Evolutionary conservation across 2,329 filamentous ascomycete species (phyloP).

Genomic region (Stagonosporopsis vannaccii): DNA sequence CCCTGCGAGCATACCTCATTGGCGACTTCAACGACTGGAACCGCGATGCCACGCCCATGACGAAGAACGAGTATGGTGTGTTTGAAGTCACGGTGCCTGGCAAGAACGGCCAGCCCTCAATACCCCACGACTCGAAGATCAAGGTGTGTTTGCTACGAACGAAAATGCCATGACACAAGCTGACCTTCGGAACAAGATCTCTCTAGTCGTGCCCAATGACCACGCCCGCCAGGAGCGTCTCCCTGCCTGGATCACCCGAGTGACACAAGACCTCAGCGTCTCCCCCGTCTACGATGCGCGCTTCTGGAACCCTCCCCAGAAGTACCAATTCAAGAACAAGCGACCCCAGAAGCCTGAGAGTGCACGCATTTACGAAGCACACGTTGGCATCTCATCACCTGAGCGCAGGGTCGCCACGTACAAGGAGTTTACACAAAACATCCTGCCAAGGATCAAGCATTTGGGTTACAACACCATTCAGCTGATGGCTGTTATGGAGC

Average conservation of each 20-base stretch:
- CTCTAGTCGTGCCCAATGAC: slow-evolving; percentile 79
- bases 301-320: slow-evolving; percentile 94
- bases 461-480: slow-evolving; percentile 98
- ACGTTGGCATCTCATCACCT: slow-evolving; percentile 94
- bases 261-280: slow-evolving; percentile 88
- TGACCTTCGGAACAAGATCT: slow-evolving; percentile 65
- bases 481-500: slow-evolving; percentile 99
- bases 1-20: slow-evolving; percentile 80
- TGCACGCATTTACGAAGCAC: slow-evolving; percentile 96
- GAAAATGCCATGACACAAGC: neutral
- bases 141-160: slow-evolving; percentile 68
- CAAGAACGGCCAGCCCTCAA: slow-evolving; percentile 75
- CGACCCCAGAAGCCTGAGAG: slow-evolving; percentile 84
- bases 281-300: slow-evolving; percentile 93
- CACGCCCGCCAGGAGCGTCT: slow-evolving; percentile 82
- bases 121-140: slow-evolving; percentile 92
- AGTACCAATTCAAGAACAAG: slow-evolving; percentile 83
- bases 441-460: slow-evolving; percentile 87
- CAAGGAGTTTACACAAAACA: slow-evolving; percentile 94
- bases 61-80: slow-evolving; percentile 81
- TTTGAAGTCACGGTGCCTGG: slow-evolving; percentile 83
- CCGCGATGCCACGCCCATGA: slow-evolving; percentile 83
- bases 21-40: slow-evolving; percentile 98
- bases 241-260: slow-evolving; percentile 96
- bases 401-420: slow-evolving; percentile 90